Evolutionary conservation across 495 filamentous ascomycete species (phyloP), one percentile per base, ranked within the genome.

Genomic region (Aspergillus diversus): DNA sequence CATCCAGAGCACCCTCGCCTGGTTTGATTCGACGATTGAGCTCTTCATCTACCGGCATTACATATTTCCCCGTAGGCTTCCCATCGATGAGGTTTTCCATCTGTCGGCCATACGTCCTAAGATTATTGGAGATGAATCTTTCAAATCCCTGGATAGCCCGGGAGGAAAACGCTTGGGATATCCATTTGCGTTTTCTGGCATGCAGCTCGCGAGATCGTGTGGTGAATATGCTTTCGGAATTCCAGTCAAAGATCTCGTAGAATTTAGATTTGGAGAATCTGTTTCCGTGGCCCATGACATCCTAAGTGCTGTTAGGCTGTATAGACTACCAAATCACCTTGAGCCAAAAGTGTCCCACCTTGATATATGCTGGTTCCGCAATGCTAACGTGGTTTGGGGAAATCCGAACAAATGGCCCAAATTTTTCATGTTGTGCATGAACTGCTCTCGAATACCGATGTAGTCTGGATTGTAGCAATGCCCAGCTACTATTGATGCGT

Each of bases 401-500:
- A n/a, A 52, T 21, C 8, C 49, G 49, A 16, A 52, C 49, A 31
- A 52, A 9, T 33, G 8, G 8, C 5, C 49, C 49, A 11, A 13
- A 52, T 15, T 52, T 52, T 33, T 52, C 17, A 16, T 52, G 49
- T 32, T 9, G 9, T 32, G n/a, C 49, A 52, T 52, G 49, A 21
- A 49, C 46, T 48, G 16, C 46, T 9, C 49, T 9, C 8, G 49
- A 9, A 52, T 32, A 52, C 15, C 16, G 27, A 9, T 52, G 49
- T 7, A 12, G 9, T 15, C 16, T 1, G 8, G 8, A 9, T 31
- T 31, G 21, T 9, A 12, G 9, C 49, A 31, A 52, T 12, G 27
- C 17, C 49, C 9, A 33, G 21, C 49, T 8, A 32, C 8, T 31
- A 52, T 52, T 52, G 49, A 9, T 52, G 16, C 8, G 32, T 8